A percentile compares a stretch with the other conserved stretches of the same genome.
Evolutionary conservation across 495 filamentous ascomycete species (phyloP).

Genomic region (Clohesyomyces aquaticus): DNA sequence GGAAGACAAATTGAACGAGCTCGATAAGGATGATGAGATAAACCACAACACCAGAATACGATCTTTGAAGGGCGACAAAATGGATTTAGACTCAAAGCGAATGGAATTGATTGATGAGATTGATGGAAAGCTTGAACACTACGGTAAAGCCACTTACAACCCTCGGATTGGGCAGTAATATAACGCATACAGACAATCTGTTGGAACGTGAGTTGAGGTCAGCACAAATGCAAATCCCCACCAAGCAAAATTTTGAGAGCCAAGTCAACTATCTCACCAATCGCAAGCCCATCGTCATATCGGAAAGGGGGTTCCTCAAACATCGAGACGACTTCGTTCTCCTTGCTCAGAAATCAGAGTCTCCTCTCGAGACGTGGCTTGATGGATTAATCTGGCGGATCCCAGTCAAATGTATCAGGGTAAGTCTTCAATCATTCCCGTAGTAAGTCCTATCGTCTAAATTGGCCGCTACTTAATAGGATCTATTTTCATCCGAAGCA

Average conservation of each 20-base stretch:
- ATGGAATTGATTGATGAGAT: slow-evolving; percentile 13
- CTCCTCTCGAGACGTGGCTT: not conserved
- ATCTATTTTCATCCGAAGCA: slow-evolving; percentile 8
- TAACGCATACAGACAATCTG: slow-evolving; percentile 9
- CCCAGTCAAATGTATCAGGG: not conserved
- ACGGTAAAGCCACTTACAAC: too few species aligned
- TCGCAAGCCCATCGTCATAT: slow-evolving; percentile 8
- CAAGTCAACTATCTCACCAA: slow-evolving; percentile 25
- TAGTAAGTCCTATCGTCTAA: not conserved
- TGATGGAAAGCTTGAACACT: not conserved
- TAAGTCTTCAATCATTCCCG: not conserved
- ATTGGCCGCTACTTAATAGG: not conserved
- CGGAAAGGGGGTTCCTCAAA: slow-evolving; percentile 19
- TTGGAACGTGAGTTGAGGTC: slow-evolving; percentile 14
- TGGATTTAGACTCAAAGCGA: not conserved
- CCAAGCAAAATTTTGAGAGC: slow-evolving; percentile 23
- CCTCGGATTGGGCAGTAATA: not conserved
- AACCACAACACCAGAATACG: not conserved
- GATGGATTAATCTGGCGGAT: not conserved
- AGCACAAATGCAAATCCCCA: slow-evolving; percentile 7
- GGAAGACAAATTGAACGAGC: slow-evolving; percentile 13
- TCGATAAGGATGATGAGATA: slow-evolving; percentile 20
- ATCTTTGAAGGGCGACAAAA: not conserved
- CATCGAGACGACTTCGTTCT: slow-evolving; percentile 22
- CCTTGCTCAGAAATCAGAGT: slow-evolving; percentile 5